phyloP scores from a whole-genome alignment of 2,329 filamentous ascomycete species.

The Fusarium beomiforme region DNA sequence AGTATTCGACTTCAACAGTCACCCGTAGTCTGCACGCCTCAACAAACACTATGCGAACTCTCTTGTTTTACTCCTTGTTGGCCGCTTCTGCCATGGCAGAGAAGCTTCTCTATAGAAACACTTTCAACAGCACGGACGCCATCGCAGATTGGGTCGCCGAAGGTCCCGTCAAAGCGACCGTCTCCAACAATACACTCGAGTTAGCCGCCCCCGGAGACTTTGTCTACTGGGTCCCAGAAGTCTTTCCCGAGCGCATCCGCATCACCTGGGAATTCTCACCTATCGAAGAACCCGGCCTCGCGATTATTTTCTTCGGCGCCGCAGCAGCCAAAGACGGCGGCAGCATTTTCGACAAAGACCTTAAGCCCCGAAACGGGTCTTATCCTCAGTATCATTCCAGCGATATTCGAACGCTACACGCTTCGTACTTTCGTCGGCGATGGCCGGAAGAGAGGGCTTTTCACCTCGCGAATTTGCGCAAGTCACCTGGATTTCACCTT shows the following conservation, averaged over 20 bases:
- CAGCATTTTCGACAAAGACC: slow-evolving; percentile 35
- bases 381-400: slow-evolving; percentile 40
- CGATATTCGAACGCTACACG: slow-evolving; percentile 37
- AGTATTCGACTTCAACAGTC: fast-evolving
- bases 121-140: slow-evolving; percentile 24
- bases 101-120: slow-evolving; percentile 37
- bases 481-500: slow-evolving; percentile 38
- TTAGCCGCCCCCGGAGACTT: slow-evolving; percentile 34
- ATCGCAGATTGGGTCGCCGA: slow-evolving; percentile 33
- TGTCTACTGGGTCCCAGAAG: slow-evolving; percentile 37
- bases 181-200: slow-evolving; percentile 37
- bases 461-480: slow-evolving; percentile 36
- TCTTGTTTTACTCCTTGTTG: slow-evolving; percentile 6
- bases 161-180: slow-evolving; percentile 28
- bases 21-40: no score
- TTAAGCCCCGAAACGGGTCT: slow-evolving; percentile 34
- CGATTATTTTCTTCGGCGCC: slow-evolving; percentile 41
- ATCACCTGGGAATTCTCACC: slow-evolving; percentile 38
- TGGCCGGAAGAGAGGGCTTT: slow-evolving; percentile 40
- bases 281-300: slow-evolving; percentile 31
- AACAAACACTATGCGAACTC: not conserved
- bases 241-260: slow-evolving; percentile 37
- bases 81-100: slow-evolving; percentile 10
- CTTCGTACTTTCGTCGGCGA: slow-evolving; percentile 39
- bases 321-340: slow-evolving; percentile 22